Base-by-base conservation (phyloP, 176 grass and related monocot species). In the Ananas comosus region DNA sequence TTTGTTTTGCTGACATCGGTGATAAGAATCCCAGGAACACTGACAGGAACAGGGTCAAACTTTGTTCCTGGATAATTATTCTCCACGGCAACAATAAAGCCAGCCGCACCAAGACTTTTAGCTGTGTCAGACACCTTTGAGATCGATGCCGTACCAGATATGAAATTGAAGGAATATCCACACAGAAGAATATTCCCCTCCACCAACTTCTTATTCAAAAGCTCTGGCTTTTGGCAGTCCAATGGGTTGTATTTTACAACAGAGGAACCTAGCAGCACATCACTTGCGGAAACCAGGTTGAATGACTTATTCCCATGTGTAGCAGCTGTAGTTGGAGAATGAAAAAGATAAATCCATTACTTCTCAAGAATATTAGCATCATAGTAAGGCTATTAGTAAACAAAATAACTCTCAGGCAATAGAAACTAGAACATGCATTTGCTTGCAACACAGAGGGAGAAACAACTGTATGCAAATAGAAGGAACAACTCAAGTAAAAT, bases 111-210 rank as follows among this genome's bases (percentile, higher is more conserved):
- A 11, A 99, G 89, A 83, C 54, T 85, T 73, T 78, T 93, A 70
- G 89, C 89, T 58, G 87, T 93, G 69, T 93, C 68, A 58, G 87
- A 93, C 29, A 99, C 94, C 57, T 93, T 99, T 57, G 92, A 90
- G 78, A 99, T 99, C 33, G 94, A 99, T 80, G 94, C 89, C 22
- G 89, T 93, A 27, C 94, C 94, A 61, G 94, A 90, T 83, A 99
- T 81, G 71, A 93, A 99, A 80, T 88, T 97, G 83, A 90, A 97
- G 50, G 94, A 93, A 78, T 99, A 99, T 42, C 94, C 94, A 11
- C 94, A 93, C 16, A 99, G 70, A 70, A 99, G 84, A 86, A 99
- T 93, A 67, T 88, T 99, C 13, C 94, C 90, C 77, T 86, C 68
- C 65, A 99, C 85, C 69, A 87, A 86, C 56, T 84, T 84, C 80